Evolutionary conservation across 345 rosid species (phyloP).

Genomic region (Lumnitzera littorea): DNA sequence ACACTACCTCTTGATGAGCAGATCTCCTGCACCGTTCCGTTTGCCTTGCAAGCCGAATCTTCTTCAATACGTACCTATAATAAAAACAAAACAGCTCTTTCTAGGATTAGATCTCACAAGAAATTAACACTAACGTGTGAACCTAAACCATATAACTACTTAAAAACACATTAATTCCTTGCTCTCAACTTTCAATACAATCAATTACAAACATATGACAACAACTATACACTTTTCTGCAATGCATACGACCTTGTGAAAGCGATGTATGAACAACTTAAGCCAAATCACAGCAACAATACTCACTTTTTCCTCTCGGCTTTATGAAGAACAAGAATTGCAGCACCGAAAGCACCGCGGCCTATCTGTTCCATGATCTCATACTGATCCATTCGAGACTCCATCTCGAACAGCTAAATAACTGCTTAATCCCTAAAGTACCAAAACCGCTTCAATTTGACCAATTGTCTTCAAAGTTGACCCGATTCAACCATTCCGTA

Average conservation of each 20-base stretch:
- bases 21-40: slow-evolving; percentile 96
- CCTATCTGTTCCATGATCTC: slow-evolving; percentile 99
- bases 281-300: slow-evolving; percentile 9
- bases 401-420: slow-evolving; percentile 30
- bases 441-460: not conserved
- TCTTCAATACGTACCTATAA: slow-evolving; percentile 89
- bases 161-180: too few species aligned
- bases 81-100: not conserved
- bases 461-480: not conserved
- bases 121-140: not conserved
- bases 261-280: not conserved
- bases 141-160: too few species aligned
- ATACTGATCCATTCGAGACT: slow-evolving; percentile 97
- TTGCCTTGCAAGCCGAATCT: slow-evolving; percentile 93
- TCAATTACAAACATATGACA: too few species aligned
- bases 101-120: not conserved
- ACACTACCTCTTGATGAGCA: slow-evolving; percentile 87
- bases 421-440: slow-evolving; percentile 2
- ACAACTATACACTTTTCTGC: too few species aligned
- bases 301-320: slow-evolving; percentile 83
- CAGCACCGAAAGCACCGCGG: slow-evolving; percentile 97
- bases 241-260: too few species aligned
- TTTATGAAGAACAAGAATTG: slow-evolving; percentile 88
- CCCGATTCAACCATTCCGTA: not conserved
- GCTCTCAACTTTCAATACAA: too few species aligned